Conservation (phyloP, 164 flowering plant species). For the Nelumbo lutea region DNA sequence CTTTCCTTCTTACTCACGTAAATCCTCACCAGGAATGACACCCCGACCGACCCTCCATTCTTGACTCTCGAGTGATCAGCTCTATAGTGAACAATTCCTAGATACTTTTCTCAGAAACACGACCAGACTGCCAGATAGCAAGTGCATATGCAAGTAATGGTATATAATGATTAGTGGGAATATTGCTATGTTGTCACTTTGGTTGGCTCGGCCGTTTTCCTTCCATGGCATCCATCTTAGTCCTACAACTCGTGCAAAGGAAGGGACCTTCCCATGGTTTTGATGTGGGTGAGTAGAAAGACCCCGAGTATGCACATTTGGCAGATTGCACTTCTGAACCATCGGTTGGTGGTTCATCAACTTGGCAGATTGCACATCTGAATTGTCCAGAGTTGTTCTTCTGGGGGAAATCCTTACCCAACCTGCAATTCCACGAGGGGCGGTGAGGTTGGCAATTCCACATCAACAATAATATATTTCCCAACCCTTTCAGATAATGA, state of each 20-base stretch:
- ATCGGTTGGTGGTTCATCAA: no score
- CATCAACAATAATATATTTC: no score
- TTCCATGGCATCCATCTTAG: slow-evolving; percentile 98
- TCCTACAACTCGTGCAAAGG: slow-evolving; percentile 66
- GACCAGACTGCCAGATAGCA: slow-evolving; percentile 34
- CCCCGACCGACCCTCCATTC: slow-evolving; percentile 11
- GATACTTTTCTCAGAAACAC: slow-evolving; percentile 15
- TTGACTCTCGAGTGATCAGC: slow-evolving; percentile 7
- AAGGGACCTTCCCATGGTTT: slow-evolving; percentile 83
- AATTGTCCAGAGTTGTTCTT: slow-evolving; percentile 52
- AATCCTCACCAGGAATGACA: neutral
- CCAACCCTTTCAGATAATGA: no score
- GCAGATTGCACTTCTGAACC: slow-evolving; percentile 32
- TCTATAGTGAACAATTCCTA: slow-evolving; percentile 1
- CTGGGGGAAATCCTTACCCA: slow-evolving; percentile 60
- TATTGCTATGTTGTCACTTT: slow-evolving; percentile 20
- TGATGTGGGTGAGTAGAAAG: slow-evolving; percentile 58
- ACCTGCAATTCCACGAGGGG: slow-evolving; percentile 41
- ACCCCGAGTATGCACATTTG: slow-evolving; percentile 58
- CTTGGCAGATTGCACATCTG: slow-evolving; percentile 47
- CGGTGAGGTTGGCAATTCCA: neutral
- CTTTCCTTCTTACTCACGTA: slow-evolving; percentile 13
- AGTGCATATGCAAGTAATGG: slow-evolving; percentile 20
- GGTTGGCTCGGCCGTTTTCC: slow-evolving; percentile 65
- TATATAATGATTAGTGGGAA: slow-evolving; percentile 25